A percentile compares a stretch with the other conserved stretches of the same genome.
phyloP scores from a whole-genome alignment of 2,329 filamentous ascomycete genomes.

The Dothistroma pini region DNA sequence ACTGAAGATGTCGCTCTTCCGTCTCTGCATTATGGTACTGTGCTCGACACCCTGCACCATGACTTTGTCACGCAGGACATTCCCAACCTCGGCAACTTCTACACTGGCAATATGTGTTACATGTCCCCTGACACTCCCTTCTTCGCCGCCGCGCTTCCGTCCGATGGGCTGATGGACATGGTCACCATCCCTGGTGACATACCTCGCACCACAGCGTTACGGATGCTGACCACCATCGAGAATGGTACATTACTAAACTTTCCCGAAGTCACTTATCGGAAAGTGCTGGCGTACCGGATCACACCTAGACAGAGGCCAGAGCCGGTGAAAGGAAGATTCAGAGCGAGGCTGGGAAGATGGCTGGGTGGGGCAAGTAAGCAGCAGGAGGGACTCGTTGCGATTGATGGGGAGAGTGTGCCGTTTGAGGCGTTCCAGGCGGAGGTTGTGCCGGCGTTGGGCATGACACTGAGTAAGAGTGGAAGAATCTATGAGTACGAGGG shows the following conservation, averaged over 20 bases:
- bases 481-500: conserved; percentile 63
- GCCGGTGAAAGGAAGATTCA: conserved; percentile 13
- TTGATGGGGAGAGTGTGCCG: conserved; percentile 84
- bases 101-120: conserved; percentile 90
- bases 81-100: conserved; percentile 85
- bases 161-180: conserved; percentile 82
- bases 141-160: conserved; percentile 76
- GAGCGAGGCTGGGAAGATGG: conserved; percentile 27
- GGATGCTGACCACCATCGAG: conserved; percentile 68
- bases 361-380: conserved; percentile 44
- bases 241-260: conserved; percentile 75
- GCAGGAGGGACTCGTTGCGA: conserved; percentile 79
- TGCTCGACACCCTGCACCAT: conserved; percentile 70
- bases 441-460: conserved; percentile 75
- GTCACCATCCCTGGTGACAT: conserved; percentile 76
- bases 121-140: conserved; percentile 86
- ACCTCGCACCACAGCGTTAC: conserved; percentile 60
- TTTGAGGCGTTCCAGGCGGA: conserved; percentile 92
- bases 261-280: conserved; percentile 72
- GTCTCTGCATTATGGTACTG: conserved; percentile 69
- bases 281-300: conserved; percentile 83
- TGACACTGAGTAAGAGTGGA: conserved; percentile 73
- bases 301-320: conserved; percentile 51
- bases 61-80: conserved; percentile 72
- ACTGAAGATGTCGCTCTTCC: conserved; percentile 52